A percentile compares a stretch with the other conserved stretches of the same genome.
These are phyloP conservation scores for Circinella umbellata DNA, from an alignment of 371 early-diverging fungal genomes.

Conservation along the genomic window DNA sequence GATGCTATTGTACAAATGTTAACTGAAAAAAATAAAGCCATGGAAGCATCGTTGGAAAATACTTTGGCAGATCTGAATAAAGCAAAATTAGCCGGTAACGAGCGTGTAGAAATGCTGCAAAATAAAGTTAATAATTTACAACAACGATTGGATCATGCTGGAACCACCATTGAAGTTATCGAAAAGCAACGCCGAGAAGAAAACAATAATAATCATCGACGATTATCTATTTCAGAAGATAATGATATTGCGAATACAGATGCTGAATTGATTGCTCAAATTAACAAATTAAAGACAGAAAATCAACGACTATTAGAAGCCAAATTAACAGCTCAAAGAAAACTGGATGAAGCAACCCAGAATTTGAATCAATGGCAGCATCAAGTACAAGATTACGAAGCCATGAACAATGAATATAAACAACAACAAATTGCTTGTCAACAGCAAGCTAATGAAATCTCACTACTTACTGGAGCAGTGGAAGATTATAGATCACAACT, in stretches of 20 bases:
- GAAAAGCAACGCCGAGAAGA: background rate
- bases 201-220: background rate
- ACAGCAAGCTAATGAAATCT: slow-evolving; percentile 3
- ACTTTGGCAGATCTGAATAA: slow-evolving; percentile 17
- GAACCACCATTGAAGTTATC: slow-evolving; percentile 8
- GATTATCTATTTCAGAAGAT: background rate
- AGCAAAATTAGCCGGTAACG: slow-evolving; percentile 7
- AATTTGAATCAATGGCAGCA: slow-evolving; percentile 13
- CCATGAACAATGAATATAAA: background rate
- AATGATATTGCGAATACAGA: background rate
- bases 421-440: background rate
- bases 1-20: slow-evolving; percentile 26
- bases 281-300: slow-evolving; percentile 5
- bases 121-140: slow-evolving; percentile 18
- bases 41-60: slow-evolving; percentile 14
- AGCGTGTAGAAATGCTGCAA: slow-evolving; percentile 14
- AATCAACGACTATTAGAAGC: slow-evolving; percentile 9
- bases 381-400: slow-evolving; percentile 4
- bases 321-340: slow-evolving; percentile 6
- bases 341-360: slow-evolving; percentile 3
- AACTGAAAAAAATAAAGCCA: slow-evolving; percentile 19
- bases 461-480: slow-evolving; percentile 4
- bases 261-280: background rate
- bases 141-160: background rate
- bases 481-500: slow-evolving; percentile 12